Percentiles rank a stretch among this genome's conserved stretches.
These are phyloP conservation scores for Epipyxis sp. DNA, from an alignment of 108 stramenopile genomes.

Conservation along the genomic window DNA sequence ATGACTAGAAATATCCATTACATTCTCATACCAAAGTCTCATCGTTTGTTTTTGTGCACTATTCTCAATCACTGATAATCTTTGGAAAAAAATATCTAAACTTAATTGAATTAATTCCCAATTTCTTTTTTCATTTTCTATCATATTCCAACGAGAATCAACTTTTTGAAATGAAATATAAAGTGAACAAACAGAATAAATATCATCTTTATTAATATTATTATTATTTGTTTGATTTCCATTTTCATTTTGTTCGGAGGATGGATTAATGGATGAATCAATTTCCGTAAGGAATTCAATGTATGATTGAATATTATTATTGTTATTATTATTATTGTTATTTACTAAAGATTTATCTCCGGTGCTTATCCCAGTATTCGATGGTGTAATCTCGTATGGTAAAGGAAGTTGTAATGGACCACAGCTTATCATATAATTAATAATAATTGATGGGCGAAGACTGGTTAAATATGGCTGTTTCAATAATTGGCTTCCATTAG, in stretches of 20 bases:
- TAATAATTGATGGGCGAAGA: neutral
- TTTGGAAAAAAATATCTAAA: conserved; percentile 11
- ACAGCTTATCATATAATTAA: neutral
- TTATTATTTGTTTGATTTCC: neutral
- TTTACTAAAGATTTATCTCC: neutral
- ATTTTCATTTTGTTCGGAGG: too few relatives aligned
- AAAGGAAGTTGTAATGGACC: neutral
- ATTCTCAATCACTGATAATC: neutral
- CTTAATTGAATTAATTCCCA: neutral
- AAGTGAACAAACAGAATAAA: too few relatives aligned
- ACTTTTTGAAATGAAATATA: too few relatives aligned
- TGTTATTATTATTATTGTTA: too few relatives aligned
- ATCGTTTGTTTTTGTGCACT: neutral
- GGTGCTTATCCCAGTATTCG: too few relatives aligned
- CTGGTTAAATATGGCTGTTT: neutral
- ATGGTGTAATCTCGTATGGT: neutral
- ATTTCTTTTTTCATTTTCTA: neutral
- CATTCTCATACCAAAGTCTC: neutral
- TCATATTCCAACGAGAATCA: neutral
- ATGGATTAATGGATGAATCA: too few relatives aligned
- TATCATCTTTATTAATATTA: neutral
- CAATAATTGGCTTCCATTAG: neutral
- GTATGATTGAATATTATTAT: too few relatives aligned
- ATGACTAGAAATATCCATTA: neutral
- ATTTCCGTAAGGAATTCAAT: neutral